Conservation (phyloP, 1,284 basidiomycete species). For the Singerocomus inundabilis region DNA sequence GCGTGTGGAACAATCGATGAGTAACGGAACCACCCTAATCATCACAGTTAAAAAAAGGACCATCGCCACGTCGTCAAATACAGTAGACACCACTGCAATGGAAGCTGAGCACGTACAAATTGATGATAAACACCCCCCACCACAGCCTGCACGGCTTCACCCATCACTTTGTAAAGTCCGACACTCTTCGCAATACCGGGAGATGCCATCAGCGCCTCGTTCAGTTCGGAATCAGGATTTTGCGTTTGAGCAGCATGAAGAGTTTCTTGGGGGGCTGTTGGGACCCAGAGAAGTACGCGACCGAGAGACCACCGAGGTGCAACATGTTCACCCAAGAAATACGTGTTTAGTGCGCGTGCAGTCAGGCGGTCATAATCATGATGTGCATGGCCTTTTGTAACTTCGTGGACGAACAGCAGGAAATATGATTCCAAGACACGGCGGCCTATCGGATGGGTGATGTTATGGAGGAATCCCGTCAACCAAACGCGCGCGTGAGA, state of each 20-base stretch:
- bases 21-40: constrained; percentile 33
- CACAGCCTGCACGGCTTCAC: constrained; percentile 72
- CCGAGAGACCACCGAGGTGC: constrained; percentile 72
- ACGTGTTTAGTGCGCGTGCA: constrained; percentile 59
- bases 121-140: constrained; percentile 75
- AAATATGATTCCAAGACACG: constrained; percentile 72
- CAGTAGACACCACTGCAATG: not conserved
- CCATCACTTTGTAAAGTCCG: constrained; percentile 75
- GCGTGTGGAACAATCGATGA: constrained; percentile 35
- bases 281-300: constrained; percentile 67
- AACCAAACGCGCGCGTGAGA: constrained; percentile 1
- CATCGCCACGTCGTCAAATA: not conserved
- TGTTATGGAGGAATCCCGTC: too few species aligned
- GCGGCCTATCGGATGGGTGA: constrained; percentile 62
- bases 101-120: constrained; percentile 54
- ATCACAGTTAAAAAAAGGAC: not conserved
- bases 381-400: constrained; percentile 43
- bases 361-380: constrained; percentile 58
- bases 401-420: constrained; percentile 65
- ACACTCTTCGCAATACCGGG: constrained; percentile 44
- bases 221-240: constrained; percentile 27
- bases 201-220: constrained; percentile 24
- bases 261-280: constrained; percentile 39
- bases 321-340: constrained; percentile 66
- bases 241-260: constrained; percentile 15